Evolutionary conservation across 2,329 filamentous ascomycete genomes (phyloP), one percentile per base, ranked within the genome.

Genomic region (Apiospora malaysiana): DNA sequence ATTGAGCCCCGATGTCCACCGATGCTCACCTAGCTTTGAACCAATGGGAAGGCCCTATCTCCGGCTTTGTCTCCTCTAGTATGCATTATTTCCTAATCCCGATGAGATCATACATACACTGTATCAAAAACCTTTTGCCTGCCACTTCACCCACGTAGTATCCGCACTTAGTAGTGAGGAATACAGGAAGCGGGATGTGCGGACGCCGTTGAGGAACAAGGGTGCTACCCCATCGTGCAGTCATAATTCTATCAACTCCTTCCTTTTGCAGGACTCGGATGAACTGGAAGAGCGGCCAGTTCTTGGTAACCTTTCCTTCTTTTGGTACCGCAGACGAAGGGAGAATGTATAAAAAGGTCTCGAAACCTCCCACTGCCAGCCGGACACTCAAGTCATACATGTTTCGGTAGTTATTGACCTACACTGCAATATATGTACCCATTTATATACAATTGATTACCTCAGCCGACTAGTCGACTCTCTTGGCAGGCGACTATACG

Each of bases 101-200:
- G 56, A 63, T 63, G 56, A 63, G 56, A 63, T 63, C 56, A 63
- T 63, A 40, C 27, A 40, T 40, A n/a, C 56, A 37, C 56, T 37
- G 2, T 40, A 63, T 40, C 37, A 32, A 23, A 63, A 12, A 18
- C 56, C 8, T 40, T 40, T 63, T 23, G 32, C 18, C 56, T n/a
- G 4, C 56, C 32, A n/a, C 8, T 21, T 2, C 32, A 23, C 32
- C 12, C n/a, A 40, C 32, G 32, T 37, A 40, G 56, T 63, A 63
- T n/a, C 56, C 32, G 18, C 21, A 40, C 16, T 9, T 27, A 59
- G 51, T 21, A 59, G 16, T 23, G 56, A 37, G 32, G 32, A 12
- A 9, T 40, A 32, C 25, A 56, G 10, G 56, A 63, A 63, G 56
- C 56, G 27, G 56, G 56, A 63, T 40, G 18, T 40, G 56, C 56